Conservation (phyloP, 1,284 basidiomycete genomes). For the Tilletiaria anomala region DNA sequence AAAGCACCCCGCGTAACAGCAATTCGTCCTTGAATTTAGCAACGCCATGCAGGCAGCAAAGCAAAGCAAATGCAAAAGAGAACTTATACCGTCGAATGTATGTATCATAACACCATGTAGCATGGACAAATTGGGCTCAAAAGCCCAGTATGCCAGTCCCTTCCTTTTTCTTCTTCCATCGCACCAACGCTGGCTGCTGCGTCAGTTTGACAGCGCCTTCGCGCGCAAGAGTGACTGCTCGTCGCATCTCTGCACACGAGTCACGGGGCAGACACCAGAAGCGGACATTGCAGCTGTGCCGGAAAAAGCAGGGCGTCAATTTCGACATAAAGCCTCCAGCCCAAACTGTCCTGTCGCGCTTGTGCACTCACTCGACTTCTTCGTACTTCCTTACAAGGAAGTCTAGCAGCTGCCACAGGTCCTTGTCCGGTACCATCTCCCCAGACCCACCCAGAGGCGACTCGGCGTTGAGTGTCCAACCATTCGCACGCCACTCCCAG, state of each 20-base stretch:
- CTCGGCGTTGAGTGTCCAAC: constrained; percentile 18
- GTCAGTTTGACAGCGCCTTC: constrained; percentile 14
- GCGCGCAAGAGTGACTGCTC: constrained; percentile 21
- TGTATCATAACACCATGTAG: too few species aligned
- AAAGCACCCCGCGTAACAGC: too few species aligned
- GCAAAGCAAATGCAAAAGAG: too few species aligned
- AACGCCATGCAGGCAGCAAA: too few species aligned
- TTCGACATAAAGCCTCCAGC: too few species aligned
- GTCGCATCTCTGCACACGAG: constrained; percentile 8
- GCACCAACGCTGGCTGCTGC: not conserved
- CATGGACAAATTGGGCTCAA: too few species aligned
- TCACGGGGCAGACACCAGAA: constrained; percentile 30
- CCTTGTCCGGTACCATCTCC: constrained; percentile 30
- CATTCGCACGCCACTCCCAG: constrained; percentile 31
- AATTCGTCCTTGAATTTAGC: too few species aligned
- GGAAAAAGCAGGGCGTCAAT: not conserved
- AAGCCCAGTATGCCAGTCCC: too few species aligned
- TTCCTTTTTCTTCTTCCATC: constrained; percentile 1
- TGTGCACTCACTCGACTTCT: constrained; percentile 19
- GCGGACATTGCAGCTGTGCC: constrained; percentile 26
- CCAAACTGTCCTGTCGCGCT: too few species aligned
- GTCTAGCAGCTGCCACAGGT: constrained; percentile 36
- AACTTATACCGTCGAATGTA: too few species aligned
- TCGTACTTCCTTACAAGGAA: constrained; percentile 24
- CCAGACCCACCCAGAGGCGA: constrained; percentile 15